Base-by-base conservation (phyloP, 2,329 filamentous ascomycete species). In the Colletotrichum incanum region DNA sequence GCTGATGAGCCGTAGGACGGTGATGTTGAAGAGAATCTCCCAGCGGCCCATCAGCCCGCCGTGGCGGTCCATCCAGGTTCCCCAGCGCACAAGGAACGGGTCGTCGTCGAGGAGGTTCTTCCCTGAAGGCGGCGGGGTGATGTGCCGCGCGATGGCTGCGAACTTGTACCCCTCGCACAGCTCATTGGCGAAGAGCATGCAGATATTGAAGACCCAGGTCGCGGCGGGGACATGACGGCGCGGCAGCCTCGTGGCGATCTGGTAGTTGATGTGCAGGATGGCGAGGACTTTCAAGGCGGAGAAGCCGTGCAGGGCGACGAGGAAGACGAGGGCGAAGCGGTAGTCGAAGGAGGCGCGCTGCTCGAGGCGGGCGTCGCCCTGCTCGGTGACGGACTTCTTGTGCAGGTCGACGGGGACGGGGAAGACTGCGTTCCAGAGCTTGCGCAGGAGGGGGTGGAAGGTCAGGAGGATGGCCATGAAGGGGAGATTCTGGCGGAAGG, bases 1-100 rank as follows among this genome's bases (percentile, higher is more conserved):
- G 80, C 96, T 98, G 77, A 99, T 95, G 59, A 98, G 86, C 6
- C 96, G 92, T 67, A 99, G 85, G 34, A 98, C 92, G 3, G 96
- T 98, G 73, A 99, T 91, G 79, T 99, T 99, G 87, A 99, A 99
- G 6, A 98, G 88, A n/a, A 99, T 92, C 80, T 98, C 94, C 96
- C 96, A 99, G 71, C 96, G 90, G 0, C 92, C 87, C 79, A 97
- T 91, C n/a, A 99, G 84, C 0, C 96, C 96, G 9, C 94, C 91
- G 75, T 93, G 92, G 64, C 88, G 86, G 82, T 99, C 96, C 20
- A 98, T 84, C 85, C 90, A 93, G 54, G 86, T 84, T 9, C 91
- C 95, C 86, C 92, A 92, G 26, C 86, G 84, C 43, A 89, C 84
- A 49, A 91, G 79, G 2, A 80, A 71, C 9, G 85, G 83, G 23